Conservation (phyloP, 345 rosid species). For the Eucalyptus grandis region DNA sequence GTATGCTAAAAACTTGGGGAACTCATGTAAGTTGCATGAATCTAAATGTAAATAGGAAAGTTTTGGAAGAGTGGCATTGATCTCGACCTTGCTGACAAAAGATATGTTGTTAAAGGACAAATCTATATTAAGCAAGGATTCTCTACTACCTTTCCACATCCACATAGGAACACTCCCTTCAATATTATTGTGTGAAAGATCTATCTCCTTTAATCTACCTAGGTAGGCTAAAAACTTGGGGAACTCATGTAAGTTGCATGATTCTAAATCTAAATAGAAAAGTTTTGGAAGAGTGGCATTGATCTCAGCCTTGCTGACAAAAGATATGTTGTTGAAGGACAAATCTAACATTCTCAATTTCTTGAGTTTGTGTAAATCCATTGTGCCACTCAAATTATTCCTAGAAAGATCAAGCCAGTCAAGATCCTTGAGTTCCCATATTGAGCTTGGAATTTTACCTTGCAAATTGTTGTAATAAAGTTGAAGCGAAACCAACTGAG, state of each 20-base stretch:
- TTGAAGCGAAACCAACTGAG: rapidly evolving
- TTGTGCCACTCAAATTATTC: background rate
- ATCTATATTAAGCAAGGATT: no score
- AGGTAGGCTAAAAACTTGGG: background rate
- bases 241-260: background rate
- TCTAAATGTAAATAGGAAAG: no score
- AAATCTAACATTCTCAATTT: rapidly evolving
- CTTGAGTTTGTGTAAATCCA: background rate
- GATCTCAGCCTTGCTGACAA: rapidly evolving
- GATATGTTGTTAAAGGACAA: no score
- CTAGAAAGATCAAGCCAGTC: rapidly evolving
- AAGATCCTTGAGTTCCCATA: background rate
- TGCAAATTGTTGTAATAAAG: background rate
- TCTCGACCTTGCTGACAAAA: rapidly evolving
- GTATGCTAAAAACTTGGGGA: background rate
- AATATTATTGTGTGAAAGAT: background rate
- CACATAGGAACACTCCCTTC: background rate
- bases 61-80: no score
- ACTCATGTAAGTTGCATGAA: background rate
- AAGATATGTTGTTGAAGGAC: background rate
- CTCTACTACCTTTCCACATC: background rate
- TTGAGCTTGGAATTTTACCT: background rate
- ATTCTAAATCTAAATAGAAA: background rate
- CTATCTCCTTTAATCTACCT: rapidly evolving
- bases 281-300: no score